Evolutionary conservation across 345 rosid species (phyloP), one percentile per base, ranked within the genome.

Genomic region (Arabis hirsuta): DNA sequence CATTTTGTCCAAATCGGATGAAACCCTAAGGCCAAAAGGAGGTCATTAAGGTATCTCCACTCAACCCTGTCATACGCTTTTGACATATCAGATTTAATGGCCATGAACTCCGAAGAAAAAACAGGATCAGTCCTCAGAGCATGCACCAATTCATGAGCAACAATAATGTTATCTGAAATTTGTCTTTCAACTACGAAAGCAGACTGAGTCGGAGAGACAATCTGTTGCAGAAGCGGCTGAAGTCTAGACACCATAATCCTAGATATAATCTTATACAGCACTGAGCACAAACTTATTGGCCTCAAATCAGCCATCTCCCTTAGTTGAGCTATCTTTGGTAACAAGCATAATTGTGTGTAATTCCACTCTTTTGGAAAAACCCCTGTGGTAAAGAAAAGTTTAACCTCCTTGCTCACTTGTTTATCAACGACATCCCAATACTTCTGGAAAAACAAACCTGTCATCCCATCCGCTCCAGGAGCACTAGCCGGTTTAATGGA

Each of bases 211-310:
- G 42, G 42, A 0, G 22, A 8, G 0, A 55, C 10, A 0, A 55
- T 13, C 0, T 7, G 5, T 0, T 12, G 7, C 0, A 55, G 4
- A 0, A 55, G 0, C 0, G 60, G 41, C 1, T 32, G 2, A 0
- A 55, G 1, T 4, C 7, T 14, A 0, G 20, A 1, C 0, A 16
- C 12, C 2, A 55, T 0, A 0, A 55, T 55, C 7, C 31, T 55
- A 0, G 42, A n/a, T 0, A 55, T 9, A 0, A 32, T 11, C 3
- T 55, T 55, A 19, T 55, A 55, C 1, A 55, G 1, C 0, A 53
- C 36, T 0, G 13, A 26, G 1, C 57, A 53, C 0, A 53, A 6
- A 12, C 55, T 50, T 4, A 50, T 50, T 0, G 13, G 31, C 1
- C 55, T 9, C 3, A 50, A 22, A 4, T 50, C 12, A 2, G 13